Base-by-base conservation (phyloP, 129 eudicot genomes). In the Chrysanthemum makinoi region DNA sequence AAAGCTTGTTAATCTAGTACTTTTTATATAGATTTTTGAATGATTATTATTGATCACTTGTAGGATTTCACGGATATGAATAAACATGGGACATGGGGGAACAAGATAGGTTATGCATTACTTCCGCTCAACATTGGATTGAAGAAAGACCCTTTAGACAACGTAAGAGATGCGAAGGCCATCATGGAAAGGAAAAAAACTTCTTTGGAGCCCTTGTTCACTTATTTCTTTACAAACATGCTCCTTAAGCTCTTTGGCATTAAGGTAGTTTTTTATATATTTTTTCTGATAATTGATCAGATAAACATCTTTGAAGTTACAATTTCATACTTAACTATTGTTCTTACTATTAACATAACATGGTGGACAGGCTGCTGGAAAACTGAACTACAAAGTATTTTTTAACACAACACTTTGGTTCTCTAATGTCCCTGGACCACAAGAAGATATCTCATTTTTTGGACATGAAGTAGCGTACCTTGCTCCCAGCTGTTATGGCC, bases 401-500 rank as follows among this genome's bases (percentile, higher is more conserved):
- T 44, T 14, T 19, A 75, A 80, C 67, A 80, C 84, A 6, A 80
- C 83, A 68, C 13, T 80, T 10, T 54, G 72, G 72, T 80, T 80
- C 80, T 74, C 80, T 2, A 80, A 80, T 52, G 83, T 80, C 14
- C 79, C 79, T 2, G 83, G 83, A n/a, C 83, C 83, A 0, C 75
- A 62, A 48, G 80, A 80, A 61, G 72, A 80, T 16, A 62, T 80
- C 69, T 43, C 67, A 9, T 53, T 67, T 28, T 80, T 68, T 54
- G 76, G 79, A 26, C 79, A 80, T 68, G n/a, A 69, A 59, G 69
- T 80, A 60, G 75, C 72, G 18, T 80, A 68, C 72, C 10, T 80
- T 58, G 80, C 80, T 62, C 75, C 83, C 0, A 80, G 76, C 54
- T 74, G 83, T 66, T 80, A 80, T 30, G 83, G 83, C 10, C 80